Percentiles rank a stretch among this genome's conserved stretches.
Evolutionary conservation across 2,329 filamentous ascomycete genomes (phyloP).

Genomic region (Ascochyta lentis): DNA sequence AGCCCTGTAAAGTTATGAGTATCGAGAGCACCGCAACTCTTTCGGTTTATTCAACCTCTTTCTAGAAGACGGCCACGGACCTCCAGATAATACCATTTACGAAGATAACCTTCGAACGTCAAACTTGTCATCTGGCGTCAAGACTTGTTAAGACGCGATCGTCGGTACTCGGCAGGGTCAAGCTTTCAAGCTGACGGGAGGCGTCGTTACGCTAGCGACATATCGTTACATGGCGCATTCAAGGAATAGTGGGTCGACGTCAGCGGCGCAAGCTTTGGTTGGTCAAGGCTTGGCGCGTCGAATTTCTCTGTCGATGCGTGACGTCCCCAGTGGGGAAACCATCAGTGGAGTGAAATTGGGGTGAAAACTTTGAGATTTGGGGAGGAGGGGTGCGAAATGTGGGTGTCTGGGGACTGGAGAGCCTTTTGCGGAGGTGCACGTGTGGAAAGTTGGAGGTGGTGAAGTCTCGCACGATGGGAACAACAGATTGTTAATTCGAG

Average conservation of each 20-base stretch:
- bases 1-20: too few relatives aligned
- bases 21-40: too few relatives aligned
- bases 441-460: not conserved
- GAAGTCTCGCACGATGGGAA: not conserved
- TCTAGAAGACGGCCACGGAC: too few relatives aligned
- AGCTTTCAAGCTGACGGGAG: constrained; percentile 26
- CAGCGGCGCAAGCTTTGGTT: constrained; percentile 23
- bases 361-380: constrained; percentile 16
- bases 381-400: constrained; percentile 7
- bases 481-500: not conserved
- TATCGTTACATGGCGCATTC: constrained; percentile 26
- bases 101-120: not conserved
- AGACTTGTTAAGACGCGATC: constrained; percentile 4
- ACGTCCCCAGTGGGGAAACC: constrained; percentile 23
- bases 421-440: constrained; percentile 25
- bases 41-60: too few relatives aligned
- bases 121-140: not conserved
- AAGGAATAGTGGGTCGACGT: constrained; percentile 28
- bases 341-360: constrained; percentile 15
- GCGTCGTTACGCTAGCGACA: constrained; percentile 20
- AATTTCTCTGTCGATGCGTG: constrained; percentile 18
- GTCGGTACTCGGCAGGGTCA: constrained; percentile 18
- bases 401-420: constrained; percentile 25
- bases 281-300: constrained; percentile 12
- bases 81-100: too few relatives aligned